phyloP scores from a whole-genome alignment of 2,329 filamentous ascomycete species.

The Penicillium sclerotigenum region DNA sequence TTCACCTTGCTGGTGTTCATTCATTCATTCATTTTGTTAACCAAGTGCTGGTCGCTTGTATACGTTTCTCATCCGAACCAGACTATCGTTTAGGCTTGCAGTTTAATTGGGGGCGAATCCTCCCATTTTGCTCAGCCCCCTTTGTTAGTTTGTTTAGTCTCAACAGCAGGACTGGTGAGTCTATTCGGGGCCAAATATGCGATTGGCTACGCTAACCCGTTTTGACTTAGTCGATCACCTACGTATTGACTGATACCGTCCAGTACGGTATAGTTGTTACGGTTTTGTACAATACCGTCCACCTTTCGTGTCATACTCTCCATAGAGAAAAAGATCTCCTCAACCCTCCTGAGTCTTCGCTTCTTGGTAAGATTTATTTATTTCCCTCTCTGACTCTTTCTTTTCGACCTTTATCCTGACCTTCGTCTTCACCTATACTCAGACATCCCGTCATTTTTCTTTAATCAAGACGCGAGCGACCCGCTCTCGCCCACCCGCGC shows the following conservation, averaged over 20 bases:
- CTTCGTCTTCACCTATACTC: not conserved
- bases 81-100: not conserved
- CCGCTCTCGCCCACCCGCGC: not conserved
- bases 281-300: slow-evolving; percentile 7
- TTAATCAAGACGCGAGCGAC: not conserved
- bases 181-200: not conserved
- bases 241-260: slow-evolving; percentile 9
- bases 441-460: not conserved
- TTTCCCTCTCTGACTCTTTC: not conserved
- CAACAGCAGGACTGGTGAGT: not conserved
- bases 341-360: slow-evolving; percentile 3
- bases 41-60: slow-evolving; percentile 1
- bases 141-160: not conserved
- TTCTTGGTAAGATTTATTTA: slow-evolving; percentile 9
- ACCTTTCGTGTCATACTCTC: not conserved
- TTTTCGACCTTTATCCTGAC: not conserved
- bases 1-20: not conserved
- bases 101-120: not conserved
- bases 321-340: slow-evolving; percentile 16
- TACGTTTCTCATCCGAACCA: not conserved
- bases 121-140: not conserved
- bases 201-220: not conserved
- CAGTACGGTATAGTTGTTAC: slow-evolving; percentile 9
- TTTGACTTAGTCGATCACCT: not conserved
- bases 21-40: not conserved